Evolutionary conservation across 108 stramenopile species (phyloP).

Genomic region (Cyclotella atomus): DNA sequence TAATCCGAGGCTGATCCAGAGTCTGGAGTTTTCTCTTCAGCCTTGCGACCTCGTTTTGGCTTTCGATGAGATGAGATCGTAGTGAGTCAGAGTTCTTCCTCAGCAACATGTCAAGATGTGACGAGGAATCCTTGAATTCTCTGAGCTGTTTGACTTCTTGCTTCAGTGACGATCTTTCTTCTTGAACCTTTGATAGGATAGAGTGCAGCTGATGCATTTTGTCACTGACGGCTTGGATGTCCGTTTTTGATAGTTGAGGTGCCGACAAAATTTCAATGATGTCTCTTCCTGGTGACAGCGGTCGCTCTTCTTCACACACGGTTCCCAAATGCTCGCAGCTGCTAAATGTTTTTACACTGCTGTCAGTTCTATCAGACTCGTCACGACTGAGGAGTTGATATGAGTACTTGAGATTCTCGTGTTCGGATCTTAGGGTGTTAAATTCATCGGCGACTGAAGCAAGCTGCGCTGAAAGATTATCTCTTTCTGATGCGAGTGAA

Average conservation of each 20-base stretch:
- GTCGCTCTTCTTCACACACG: background rate
- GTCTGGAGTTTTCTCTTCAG: constrained; percentile 10
- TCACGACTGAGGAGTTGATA: background rate
- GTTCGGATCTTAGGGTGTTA: background rate
- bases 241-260: constrained; percentile 2
- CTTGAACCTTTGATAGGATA: constrained; percentile 9
- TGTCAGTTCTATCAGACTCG: background rate
- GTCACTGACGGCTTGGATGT: constrained; percentile 1
- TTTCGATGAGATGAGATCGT: constrained; percentile 1
- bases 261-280: constrained; percentile 18
- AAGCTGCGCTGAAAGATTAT: background rate
- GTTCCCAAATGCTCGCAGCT: constrained; percentile 3
- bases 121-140: constrained; percentile 31
- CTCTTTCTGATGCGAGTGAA: background rate
- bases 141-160: constrained; percentile 28
- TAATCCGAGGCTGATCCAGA: constrained; percentile 15
- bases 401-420: background rate
- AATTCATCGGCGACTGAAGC: background rate
- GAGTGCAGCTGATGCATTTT: constrained; percentile 19
- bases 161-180: constrained; percentile 24
- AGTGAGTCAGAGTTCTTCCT: constrained; percentile 9
- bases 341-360: constrained; percentile 4
- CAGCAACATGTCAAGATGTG: background rate
- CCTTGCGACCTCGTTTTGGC: constrained; percentile 17
- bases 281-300: background rate